Base-by-base conservation (phyloP, 768 basidiomycete species). In the Termitomyces eurrhizus region DNA sequence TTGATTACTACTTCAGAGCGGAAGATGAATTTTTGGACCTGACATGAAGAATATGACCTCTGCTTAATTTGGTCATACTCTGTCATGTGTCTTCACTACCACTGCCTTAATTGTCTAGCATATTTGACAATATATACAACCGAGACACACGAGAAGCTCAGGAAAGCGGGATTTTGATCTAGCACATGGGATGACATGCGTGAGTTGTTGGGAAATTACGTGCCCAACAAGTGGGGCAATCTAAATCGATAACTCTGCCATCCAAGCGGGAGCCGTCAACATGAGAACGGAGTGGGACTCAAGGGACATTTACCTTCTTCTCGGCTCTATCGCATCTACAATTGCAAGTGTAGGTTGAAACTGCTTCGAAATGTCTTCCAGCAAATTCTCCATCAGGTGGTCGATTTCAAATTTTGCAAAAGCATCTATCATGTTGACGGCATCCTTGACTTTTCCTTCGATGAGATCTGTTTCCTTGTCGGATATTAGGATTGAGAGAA, bases 401-500 rank as follows among this genome's bases (percentile, higher is more conserved):
- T n/a, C 21, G 1, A 57, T 35, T 33, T 57, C 37, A 2, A 62
- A 3, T 26, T 29, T 18, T 3, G 32, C 29, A 29, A 54, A 39
- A 26, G 7, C n/a, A 9, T 37, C 32, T 2, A 24, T 4, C 9
- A 13, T 12, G 5, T 48, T 55, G 21, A 49, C 29, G 18, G 7
- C 7, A 8, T 35, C 29, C 1, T 45, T 32, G 21, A 21, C 21
- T 21, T 21, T 26, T 36, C 36, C 8, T 37, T 7, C 14, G 0
- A 63, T 37, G 13, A 36, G 16, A 26, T 46, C 45, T 24, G 33
- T 54, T 3, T 52, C 36, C 21, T 55, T 48, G 39, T 58, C 59
- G 8, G 59, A 64, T 46, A 60, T 56, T 13, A 64, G 24, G 32
- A 58, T 14, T n/a, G 51, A n/a, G 33, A 53, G 49, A 5, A 62